Evolutionary conservation across 352 stramenopile genomes (phyloP).

Genomic region (Phytophthora sansomeana): DNA sequence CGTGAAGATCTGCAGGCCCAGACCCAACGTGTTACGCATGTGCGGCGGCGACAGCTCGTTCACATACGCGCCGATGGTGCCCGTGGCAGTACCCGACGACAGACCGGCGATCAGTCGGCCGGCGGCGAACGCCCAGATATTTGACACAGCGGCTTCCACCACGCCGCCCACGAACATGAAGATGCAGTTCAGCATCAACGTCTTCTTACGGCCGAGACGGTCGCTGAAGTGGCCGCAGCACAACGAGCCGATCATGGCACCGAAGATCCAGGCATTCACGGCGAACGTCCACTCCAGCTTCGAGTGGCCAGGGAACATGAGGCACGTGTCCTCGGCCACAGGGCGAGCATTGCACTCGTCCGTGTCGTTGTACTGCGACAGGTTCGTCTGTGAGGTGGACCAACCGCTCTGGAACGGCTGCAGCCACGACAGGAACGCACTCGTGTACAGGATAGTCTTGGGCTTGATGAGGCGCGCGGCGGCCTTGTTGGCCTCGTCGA

Average conservation of each 20-base stretch:
- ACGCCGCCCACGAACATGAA: slow-evolving; percentile 48
- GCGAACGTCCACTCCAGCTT: slow-evolving; percentile 7
- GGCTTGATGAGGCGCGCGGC: too few relatives aligned
- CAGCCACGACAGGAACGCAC: too few relatives aligned
- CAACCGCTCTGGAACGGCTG: too few relatives aligned
- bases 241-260: slow-evolving; percentile 36
- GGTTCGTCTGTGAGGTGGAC: too few relatives aligned
- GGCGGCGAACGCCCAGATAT: slow-evolving; percentile 23
- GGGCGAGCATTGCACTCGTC: too few relatives aligned
- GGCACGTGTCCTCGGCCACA: too few relatives aligned
- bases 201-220: slow-evolving; percentile 31
- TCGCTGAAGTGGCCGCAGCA: slow-evolving; percentile 41
- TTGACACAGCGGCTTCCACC: slow-evolving; percentile 32
- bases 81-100: slow-evolving; percentile 26
- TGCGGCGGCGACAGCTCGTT: too few relatives aligned
- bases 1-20: slow-evolving; percentile 51
- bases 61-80: too few relatives aligned
- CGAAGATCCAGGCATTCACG: too few relatives aligned
- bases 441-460: too few relatives aligned
- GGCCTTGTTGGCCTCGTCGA: too few relatives aligned
- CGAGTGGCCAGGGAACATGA: slow-evolving; percentile 31
- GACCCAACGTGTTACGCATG: background rate
- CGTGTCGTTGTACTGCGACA: too few relatives aligned
- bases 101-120: slow-evolving; percentile 35
- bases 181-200: slow-evolving; percentile 28